Base-by-base conservation (phyloP, 1,284 basidiomycete genomes). In the Heliocybe sulcata region DNA sequence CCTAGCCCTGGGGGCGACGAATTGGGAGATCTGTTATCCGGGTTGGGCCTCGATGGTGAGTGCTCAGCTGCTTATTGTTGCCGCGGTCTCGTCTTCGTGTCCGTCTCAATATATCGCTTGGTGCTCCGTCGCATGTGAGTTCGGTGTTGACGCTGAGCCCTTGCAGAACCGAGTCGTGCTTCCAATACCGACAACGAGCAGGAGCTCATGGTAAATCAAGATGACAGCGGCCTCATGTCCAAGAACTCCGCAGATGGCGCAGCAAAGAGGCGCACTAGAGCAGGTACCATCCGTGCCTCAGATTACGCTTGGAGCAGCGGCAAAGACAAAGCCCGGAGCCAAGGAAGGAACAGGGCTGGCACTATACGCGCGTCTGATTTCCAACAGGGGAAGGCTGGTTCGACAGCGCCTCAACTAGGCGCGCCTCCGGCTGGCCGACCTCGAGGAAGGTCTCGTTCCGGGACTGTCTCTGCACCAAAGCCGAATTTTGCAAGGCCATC, bases 311-410 rank as follows among this genome's bases (percentile, higher is more conserved):
- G 23, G 47, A 49, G n/a, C 23, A 12, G 9, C 20, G 23, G 23
- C 14, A 29, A 49, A 4, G 27, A 26, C 47, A 49, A 49, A 26
- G n/a, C 3, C 16, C 14, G 27, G 47, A 29, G n/a, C 22, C 22
- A 49, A 29, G 47, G 47, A 29, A 49, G 67, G 20, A 58, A 62
- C 10, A 63, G 69, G 10, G 67, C 67, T 1, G 53, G 60, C 3
- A 70, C 67, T 26, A 70, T 69, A 35, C 67, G 68, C 12, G 65
- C 66, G 22, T 63, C 67, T 2, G 68, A 68, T 38, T 63, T 57
- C 49, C 22, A 14, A 31, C 59, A 57, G 23, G 38, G 56, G 6
- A 29, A 42, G 1, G 2, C 29, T 31, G 29, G 29, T 6, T 31
- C 29, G 4, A 12, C 45, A n/a, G 11, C 55, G 23, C 35, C 35